Percentiles rank a stretch among this genome's conserved stretches.
Conservation (phyloP, 1,284 basidiomycete genomes). For the Sphagnurus paluster region DNA sequence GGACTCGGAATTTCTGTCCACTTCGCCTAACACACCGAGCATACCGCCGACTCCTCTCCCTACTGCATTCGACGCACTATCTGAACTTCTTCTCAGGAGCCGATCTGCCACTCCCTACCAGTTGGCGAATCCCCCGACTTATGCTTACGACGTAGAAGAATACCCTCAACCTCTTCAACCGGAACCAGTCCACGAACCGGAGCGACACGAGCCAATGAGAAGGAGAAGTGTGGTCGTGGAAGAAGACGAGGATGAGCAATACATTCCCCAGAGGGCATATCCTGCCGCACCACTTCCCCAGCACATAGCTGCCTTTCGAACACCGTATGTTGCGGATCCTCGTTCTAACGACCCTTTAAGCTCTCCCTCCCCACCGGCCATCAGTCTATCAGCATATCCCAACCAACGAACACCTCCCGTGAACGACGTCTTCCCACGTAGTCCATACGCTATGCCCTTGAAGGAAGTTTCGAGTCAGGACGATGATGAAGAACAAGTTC, state of each 20-base stretch:
- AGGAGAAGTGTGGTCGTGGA: conserved; percentile 71
- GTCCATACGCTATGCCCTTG: conserved; percentile 71
- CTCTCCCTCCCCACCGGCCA: conserved; percentile 35
- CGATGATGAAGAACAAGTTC: conserved; percentile 58
- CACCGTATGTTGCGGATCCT: conserved; percentile 51
- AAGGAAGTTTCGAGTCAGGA: conserved; percentile 58
- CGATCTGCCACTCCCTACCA: conserved; percentile 43
- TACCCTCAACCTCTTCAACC: conserved; percentile 24
- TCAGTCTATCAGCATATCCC: conserved; percentile 50
- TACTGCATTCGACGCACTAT: conserved; percentile 32
- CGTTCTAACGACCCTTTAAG: conserved; percentile 48
- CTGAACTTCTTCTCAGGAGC: conserved; percentile 33
- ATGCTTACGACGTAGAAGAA: conserved; percentile 29
- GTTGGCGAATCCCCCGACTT: conserved; percentile 30
- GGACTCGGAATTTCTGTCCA: conserved; percentile 62
- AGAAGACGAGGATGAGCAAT: conserved; percentile 51
- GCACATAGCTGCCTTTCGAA: conserved; percentile 32
- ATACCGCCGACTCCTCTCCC: conserved; percentile 54
- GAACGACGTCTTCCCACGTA: conserved; percentile 60
- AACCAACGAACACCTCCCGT: conserved; percentile 47
- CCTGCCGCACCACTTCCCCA: conserved; percentile 30
- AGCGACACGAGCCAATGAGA: conserved; percentile 41
- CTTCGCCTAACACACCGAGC: conserved; percentile 61
- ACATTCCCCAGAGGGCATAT: conserved; percentile 36
- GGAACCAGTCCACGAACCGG: conserved; percentile 26